These are phyloP conservation scores for Lipomyces yamadae DNA, from an alignment of 805 yeast genomes.

Conservation along the genomic window DNA sequence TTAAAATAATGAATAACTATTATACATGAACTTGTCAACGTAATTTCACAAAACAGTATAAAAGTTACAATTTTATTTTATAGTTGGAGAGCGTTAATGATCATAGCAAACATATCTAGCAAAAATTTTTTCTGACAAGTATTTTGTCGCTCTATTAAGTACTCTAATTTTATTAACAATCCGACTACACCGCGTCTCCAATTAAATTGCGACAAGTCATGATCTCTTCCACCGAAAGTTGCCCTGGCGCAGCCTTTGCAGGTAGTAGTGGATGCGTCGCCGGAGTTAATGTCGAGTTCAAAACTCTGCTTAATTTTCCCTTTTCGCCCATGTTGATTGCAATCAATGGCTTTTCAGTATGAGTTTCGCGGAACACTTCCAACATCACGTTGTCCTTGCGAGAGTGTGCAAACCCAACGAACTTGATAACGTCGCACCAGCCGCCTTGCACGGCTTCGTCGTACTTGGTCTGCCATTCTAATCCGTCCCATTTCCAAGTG, in stretches of 20 bases:
- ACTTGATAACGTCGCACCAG: conserved; percentile 74
- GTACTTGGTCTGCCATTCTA: conserved; percentile 77
- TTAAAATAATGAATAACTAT: background rate
- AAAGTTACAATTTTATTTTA: no score
- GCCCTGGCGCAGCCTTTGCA: conserved; percentile 79
- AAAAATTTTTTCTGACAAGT: no score
- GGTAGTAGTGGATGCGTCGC: conserved; percentile 75
- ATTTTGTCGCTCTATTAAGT: background rate
- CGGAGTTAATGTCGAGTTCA: conserved; percentile 80
- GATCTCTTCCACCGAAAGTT: conserved; percentile 67
- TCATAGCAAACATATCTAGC: no score
- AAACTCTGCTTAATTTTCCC: conserved; percentile 80
- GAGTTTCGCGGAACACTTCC: conserved; percentile 68
- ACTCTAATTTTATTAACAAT: background rate
- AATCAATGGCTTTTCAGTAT: conserved; percentile 67
- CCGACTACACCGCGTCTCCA: conserved; percentile 20
- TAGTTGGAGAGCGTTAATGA: background rate
- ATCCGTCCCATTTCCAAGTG: conserved; percentile 62
- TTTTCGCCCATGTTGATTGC: conserved; percentile 78
- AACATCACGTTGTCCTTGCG: conserved; percentile 71
- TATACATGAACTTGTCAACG: background rate
- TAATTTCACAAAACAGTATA: no score
- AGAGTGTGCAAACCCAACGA: conserved; percentile 74
- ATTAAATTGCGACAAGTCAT: conserved; percentile 38
- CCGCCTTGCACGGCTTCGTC: conserved; percentile 59